phyloP scores from a whole-genome alignment of 176 grass and related monocot genomes.

The Phoenix roebelenii region DNA sequence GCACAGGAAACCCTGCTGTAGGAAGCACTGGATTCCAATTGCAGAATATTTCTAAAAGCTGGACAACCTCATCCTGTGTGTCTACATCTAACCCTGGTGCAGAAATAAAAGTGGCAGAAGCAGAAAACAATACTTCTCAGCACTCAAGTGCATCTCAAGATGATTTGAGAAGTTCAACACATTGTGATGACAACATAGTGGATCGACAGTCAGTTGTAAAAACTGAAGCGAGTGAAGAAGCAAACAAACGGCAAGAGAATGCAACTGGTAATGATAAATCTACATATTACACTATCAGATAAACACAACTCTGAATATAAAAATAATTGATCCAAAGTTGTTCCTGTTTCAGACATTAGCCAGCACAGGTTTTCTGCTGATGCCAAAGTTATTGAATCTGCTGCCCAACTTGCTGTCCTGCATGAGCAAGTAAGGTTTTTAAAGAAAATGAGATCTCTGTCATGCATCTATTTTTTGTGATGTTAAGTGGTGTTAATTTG shows the following conservation, averaged over 20 bases:
- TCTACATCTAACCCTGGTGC: neutral
- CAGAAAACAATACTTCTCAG: neutral
- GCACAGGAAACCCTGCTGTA: neutral
- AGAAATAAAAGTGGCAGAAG: neutral
- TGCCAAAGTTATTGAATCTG: slow-evolving; percentile 45
- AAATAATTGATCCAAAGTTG: no score
- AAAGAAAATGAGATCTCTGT: slow-evolving; percentile 20
- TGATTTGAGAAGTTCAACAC: slow-evolving; percentile 9
- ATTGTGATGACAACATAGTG: neutral
- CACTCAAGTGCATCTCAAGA: slow-evolving; percentile 4
- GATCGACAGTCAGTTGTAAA: neutral
- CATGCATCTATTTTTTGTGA: slow-evolving; percentile 16
- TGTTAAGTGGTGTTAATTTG: slow-evolving; percentile 23
- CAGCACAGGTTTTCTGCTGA: neutral
- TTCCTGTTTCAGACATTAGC: slow-evolving; percentile 8
- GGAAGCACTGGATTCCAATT: neutral
- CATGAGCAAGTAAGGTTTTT: slow-evolving; percentile 55
- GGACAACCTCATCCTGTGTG: neutral
- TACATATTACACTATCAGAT: neutral
- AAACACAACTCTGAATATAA: no score
- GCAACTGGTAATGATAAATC: no score
- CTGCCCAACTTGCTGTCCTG: slow-evolving; percentile 70
- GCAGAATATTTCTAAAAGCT: neutral
- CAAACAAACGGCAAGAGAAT: neutral
- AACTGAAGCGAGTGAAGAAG: neutral